These are phyloP conservation scores for Fusarium heterosporum DNA, from an alignment of 2,329 filamentous ascomycete genomes.

Conservation along the genomic window DNA sequence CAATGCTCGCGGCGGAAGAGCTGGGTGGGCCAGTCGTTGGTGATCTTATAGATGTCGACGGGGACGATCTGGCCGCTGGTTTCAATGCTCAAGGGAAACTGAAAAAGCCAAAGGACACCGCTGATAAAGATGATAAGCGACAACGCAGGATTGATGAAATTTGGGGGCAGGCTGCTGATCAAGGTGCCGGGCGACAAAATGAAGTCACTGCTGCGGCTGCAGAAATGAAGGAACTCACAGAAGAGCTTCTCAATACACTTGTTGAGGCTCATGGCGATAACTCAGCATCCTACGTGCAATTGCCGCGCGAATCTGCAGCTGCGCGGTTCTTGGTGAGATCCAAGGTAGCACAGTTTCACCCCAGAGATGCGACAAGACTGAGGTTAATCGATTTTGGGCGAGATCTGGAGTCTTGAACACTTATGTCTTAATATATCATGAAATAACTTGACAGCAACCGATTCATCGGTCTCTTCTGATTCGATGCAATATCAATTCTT, in stretches of 20 bases:
- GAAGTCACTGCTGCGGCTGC: slow-evolving; percentile 63
- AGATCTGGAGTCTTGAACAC: slow-evolving; percentile 66
- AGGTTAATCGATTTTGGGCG: slow-evolving; percentile 73
- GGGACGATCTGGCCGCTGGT: slow-evolving; percentile 68
- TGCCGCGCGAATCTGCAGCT: slow-evolving; percentile 71
- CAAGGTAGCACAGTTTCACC: slow-evolving; percentile 75
- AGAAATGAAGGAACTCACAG: slow-evolving; percentile 71
- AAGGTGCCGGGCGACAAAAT: slow-evolving; percentile 51
- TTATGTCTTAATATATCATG: not conserved
- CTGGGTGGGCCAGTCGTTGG: slow-evolving; percentile 86
- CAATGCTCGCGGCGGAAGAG: slow-evolving; percentile 85
- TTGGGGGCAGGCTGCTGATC: slow-evolving; percentile 59
- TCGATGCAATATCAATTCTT: not conserved
- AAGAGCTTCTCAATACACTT: slow-evolving; percentile 70
- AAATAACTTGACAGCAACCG: not conserved
- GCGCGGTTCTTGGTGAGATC: slow-evolving; percentile 73
- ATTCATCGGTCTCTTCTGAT: not conserved
- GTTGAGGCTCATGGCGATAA: slow-evolving; percentile 66
- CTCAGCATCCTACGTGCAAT: slow-evolving; percentile 67
- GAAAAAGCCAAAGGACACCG: slow-evolving; percentile 59
- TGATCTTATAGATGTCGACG: slow-evolving; percentile 73
- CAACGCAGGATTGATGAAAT: slow-evolving; percentile 74
- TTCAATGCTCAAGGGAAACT: slow-evolving; percentile 70
- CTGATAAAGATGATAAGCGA: slow-evolving; percentile 60
- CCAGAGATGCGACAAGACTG: slow-evolving; percentile 69